Conservation (phyloP, 345 rosid genomes). For the Euclidium syriacum region DNA sequence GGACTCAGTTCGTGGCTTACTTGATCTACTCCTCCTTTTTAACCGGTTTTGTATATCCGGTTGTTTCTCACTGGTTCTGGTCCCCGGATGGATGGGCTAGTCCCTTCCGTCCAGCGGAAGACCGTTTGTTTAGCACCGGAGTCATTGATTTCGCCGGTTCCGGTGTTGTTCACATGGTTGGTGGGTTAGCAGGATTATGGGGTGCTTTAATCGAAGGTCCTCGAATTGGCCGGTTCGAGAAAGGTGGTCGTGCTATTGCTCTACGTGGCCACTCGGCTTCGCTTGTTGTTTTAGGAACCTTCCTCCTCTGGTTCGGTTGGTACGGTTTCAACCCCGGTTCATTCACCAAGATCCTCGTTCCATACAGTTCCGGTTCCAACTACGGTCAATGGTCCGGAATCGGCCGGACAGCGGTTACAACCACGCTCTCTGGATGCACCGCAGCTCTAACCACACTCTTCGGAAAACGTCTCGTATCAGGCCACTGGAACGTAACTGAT, state of each 20-base stretch:
- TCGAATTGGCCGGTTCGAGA: slow-evolving; percentile 56
- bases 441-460: slow-evolving; percentile 92
- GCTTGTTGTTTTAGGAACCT: slow-evolving; percentile 67
- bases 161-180: slow-evolving; percentile 76
- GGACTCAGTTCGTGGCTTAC: slow-evolving; percentile 87
- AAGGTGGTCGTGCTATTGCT: slow-evolving; percentile 32
- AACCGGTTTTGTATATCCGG: slow-evolving; percentile 88
- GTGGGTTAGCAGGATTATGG: slow-evolving; percentile 77
- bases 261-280: slow-evolving; percentile 69
- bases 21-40: slow-evolving; percentile 75
- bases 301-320: slow-evolving; percentile 84
- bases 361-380: slow-evolving; percentile 30
- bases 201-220: slow-evolving; percentile 81
- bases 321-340: slow-evolving; percentile 80
- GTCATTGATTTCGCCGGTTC: slow-evolving; percentile 80
- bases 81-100: slow-evolving; percentile 85
- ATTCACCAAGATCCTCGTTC: slow-evolving; percentile 38
- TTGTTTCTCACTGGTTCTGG: slow-evolving; percentile 96
- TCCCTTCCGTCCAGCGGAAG: slow-evolving; percentile 25
- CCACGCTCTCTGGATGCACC: slow-evolving; percentile 80
- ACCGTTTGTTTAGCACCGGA: slow-evolving; percentile 58
- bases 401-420: slow-evolving; percentile 87
- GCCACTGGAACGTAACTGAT: slow-evolving; percentile 90
- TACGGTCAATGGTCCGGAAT: slow-evolving; percentile 85
- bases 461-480: slow-evolving; percentile 60